Percentiles rank a stretch among this genome's conserved stretches.
phyloP scores from a whole-genome alignment of 768 basidiomycete species.

The Calvatia gigantea region DNA sequence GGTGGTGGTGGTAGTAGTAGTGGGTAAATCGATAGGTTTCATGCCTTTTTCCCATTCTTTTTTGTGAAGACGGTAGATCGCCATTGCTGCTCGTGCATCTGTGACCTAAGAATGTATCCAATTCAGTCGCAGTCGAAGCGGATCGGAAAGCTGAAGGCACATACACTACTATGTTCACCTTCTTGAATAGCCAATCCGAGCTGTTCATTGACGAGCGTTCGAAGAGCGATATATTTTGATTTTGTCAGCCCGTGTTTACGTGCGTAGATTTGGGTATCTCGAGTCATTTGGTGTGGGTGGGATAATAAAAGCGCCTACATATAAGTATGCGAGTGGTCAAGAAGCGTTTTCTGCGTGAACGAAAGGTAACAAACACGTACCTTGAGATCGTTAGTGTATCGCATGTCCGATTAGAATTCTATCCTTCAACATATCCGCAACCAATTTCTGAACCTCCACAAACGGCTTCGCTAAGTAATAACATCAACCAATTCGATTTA shows the following conservation, averaged over 20 bases:
- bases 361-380: constrained; percentile 34
- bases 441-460: constrained; percentile 71
- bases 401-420: constrained; percentile 89
- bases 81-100: constrained; percentile 95
- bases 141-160: constrained; percentile 24
- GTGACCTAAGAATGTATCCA: constrained; percentile 62
- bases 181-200: constrained; percentile 76
- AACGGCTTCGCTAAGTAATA: constrained; percentile 63
- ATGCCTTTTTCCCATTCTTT: constrained; percentile 69
- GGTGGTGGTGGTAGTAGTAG: no score
- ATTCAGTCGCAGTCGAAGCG: no score
- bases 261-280: constrained; percentile 69
- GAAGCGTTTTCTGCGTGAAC: neutral
- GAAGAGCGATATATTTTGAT: constrained; percentile 69
- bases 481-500: no score
- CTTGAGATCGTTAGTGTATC: constrained; percentile 85
- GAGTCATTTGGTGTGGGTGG: constrained; percentile 58
- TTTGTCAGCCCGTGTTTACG: constrained; percentile 57
- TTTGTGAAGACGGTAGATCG: constrained; percentile 79
- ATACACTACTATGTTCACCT: constrained; percentile 89
- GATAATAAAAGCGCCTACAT: constrained; percentile 63
- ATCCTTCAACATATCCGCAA: constrained; percentile 73
- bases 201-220: constrained; percentile 77
- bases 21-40: constrained; percentile 13
- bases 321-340: constrained; percentile 13